Conservation (phyloP, 2,329 filamentous ascomycete genomes). For the Sporothrix inflata region DNA sequence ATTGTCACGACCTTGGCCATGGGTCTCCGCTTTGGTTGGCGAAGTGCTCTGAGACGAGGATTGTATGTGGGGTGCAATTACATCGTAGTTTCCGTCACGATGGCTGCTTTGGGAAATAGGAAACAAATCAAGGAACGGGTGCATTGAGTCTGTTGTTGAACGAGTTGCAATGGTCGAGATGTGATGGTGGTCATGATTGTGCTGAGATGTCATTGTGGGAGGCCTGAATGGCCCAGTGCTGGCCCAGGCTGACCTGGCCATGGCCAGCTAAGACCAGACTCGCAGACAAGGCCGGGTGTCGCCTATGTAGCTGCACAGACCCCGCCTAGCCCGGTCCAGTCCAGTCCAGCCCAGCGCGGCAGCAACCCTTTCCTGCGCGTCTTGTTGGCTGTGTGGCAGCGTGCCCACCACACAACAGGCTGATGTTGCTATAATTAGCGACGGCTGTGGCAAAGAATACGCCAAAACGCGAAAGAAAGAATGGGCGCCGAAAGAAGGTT, state of each 20-base stretch:
- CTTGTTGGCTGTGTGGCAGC: background rate
- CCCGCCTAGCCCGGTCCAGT: background rate
- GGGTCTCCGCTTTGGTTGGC: conserved; percentile 4
- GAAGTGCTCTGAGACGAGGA: background rate
- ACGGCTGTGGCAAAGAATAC: conserved; percentile 22
- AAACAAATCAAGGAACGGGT: background rate
- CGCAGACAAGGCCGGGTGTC: background rate
- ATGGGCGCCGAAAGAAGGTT: background rate
- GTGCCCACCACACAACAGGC: background rate
- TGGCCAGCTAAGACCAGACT: too few relatives aligned
- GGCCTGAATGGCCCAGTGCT: too few relatives aligned
- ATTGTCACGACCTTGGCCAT: background rate
- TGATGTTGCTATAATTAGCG: conserved; percentile 26
- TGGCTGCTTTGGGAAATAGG: background rate
- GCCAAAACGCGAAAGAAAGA: background rate
- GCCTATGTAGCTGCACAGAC: background rate
- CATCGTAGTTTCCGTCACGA: background rate
- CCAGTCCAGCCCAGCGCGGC: background rate
- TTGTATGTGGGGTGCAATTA: background rate
- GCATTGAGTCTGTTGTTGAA: background rate
- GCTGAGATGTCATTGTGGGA: background rate
- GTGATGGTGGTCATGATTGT: background rate
- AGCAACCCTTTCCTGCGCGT: conserved; percentile 10
- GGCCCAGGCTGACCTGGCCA: background rate
- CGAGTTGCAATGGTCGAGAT: background rate